phyloP scores from a whole-genome alignment of 2,329 filamentous ascomycete genomes.

The Diaporthe citrichinensis region DNA sequence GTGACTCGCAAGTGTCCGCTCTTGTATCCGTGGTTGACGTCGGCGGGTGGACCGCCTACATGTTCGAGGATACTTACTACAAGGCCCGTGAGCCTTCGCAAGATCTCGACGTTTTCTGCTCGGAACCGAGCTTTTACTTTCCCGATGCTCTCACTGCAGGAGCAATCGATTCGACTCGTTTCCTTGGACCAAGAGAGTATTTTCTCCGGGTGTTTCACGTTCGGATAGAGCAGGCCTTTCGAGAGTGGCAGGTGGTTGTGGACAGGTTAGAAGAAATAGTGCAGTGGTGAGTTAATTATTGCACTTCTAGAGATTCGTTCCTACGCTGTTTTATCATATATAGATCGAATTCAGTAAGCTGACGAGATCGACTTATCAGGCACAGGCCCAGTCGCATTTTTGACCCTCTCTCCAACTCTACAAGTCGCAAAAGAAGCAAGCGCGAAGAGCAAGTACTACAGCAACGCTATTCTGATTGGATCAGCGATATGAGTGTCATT shows the following conservation, averaged over 20 bases:
- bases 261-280: background rate
- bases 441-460: background rate
- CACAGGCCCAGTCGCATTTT: background rate
- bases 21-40: background rate
- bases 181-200: background rate
- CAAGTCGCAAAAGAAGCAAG: background rate
- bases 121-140: background rate
- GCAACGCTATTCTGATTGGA: constrained; percentile 24
- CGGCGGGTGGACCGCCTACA: constrained; percentile 9
- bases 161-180: background rate
- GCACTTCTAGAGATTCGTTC: too few relatives aligned
- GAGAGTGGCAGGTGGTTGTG: background rate
- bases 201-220: background rate
- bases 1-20: constrained; percentile 15
- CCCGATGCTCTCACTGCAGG: constrained; percentile 10
- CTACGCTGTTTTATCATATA: too few relatives aligned
- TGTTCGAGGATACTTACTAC: constrained; percentile 8
- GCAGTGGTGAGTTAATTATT: background rate
- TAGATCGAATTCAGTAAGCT: background rate
- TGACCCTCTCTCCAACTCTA: accelerated
- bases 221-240: background rate
- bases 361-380: background rate
- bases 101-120: background rate
- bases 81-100: background rate
- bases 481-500: background rate